Evolutionary conservation across 2,329 filamentous ascomycete genomes (phyloP), one percentile per base, ranked within the genome.

Genomic region (Aspergillus clavatus): DNA sequence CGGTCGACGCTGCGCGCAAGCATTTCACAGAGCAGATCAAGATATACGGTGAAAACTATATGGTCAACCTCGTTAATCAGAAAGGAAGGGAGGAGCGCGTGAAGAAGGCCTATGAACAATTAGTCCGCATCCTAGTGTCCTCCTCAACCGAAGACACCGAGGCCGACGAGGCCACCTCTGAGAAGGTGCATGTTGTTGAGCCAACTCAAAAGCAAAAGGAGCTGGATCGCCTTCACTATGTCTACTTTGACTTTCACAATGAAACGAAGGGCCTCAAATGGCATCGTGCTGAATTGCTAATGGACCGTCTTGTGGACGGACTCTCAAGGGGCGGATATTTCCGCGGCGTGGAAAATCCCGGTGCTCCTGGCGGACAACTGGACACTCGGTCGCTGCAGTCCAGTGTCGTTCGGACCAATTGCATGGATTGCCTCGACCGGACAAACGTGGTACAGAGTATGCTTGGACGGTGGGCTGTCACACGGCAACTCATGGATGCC

Each of bases 381-480:
- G 91, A 97, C 58, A 81, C 89, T 26, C 83, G 89, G 52, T 84
- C 81, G 50, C 78, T 81, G 53, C 93, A 98, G 74, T 88, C 83
- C 1, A 89, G 87, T 50, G 90, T 97, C 12, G 90, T 98, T 53
- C 84, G 93, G 43, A 96, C 93, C 29, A 98, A 98, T 68, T 98
- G 93, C 72, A 98, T 98, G 93, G 93, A 98, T 70, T 98, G 94
- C 56, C 80, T 98, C 11, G 93, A 98, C 69, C 86, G 93, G 42
- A 98, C 93, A 42, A 98, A 98, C 59, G 90, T 98, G 5, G 89
- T 98, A 3, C 93, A 98, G 71, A 95, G 89, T 67, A 95, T 97
- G 86, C 81, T 98, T 47, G 93, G 87, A 7, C 85, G 91, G 41
- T 90, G 84, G 80, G 87, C 88, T 11, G 75, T 98, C 31, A 90